phyloP scores from a whole-genome alignment of 1,139 yeast genomes.

The Meyerozyma guilliermondii region DNA sequence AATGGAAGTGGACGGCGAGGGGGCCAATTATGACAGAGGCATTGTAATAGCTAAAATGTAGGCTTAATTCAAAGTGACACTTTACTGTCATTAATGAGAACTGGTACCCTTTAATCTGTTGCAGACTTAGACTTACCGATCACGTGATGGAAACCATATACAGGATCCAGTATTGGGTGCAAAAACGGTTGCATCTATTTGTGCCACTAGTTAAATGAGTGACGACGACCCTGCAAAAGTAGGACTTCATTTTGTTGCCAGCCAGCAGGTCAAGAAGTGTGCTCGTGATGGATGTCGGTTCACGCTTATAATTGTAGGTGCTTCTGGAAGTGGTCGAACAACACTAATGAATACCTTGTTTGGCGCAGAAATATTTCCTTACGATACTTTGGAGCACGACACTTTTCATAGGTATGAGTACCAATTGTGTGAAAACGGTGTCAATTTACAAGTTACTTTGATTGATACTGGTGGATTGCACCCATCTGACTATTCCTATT shows the following conservation, averaged over 20 bases:
- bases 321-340: slow-evolving; percentile 1
- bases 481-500: not conserved
- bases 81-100: too few species aligned
- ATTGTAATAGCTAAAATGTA: not conserved
- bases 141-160: too few species aligned
- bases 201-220: not conserved
- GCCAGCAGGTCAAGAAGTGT: not conserved
- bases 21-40: not conserved
- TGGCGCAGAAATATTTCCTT: not conserved
- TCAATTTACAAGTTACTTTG: slow-evolving; percentile 17
- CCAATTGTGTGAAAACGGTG: slow-evolving; percentile 9
- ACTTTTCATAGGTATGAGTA: not conserved
- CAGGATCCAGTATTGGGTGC: not conserved
- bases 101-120: too few species aligned
- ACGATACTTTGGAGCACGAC: not conserved
- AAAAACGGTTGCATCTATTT: not conserved
- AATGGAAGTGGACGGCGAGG: not conserved
- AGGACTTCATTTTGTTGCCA: not conserved
- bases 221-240: not conserved
- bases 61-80: too few species aligned
- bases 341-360: slow-evolving; percentile 1
- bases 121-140: too few species aligned
- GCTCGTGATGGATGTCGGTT: not conserved
- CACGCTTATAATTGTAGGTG: not conserved
- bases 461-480: slow-evolving; percentile 41